Evolutionary conservation across 495 filamentous ascomycete species (phyloP).

Genomic region (Delitschia confertaspora): DNA sequence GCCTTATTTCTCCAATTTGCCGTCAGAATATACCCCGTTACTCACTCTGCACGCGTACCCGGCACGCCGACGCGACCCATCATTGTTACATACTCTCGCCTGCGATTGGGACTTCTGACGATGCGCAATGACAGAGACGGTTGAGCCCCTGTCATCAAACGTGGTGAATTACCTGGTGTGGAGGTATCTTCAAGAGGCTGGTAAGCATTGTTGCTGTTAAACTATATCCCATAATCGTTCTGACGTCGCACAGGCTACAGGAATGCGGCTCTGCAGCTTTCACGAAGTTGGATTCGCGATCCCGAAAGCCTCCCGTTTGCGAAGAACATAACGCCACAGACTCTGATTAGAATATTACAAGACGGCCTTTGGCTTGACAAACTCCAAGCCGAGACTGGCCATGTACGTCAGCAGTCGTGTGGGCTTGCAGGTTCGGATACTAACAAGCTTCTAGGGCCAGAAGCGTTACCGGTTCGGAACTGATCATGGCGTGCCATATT

Average conservation of each 20-base stretch:
- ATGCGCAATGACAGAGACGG: constrained; percentile 32
- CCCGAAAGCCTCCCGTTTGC: constrained; percentile 36
- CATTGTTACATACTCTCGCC: constrained; percentile 23
- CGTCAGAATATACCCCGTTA: too few species aligned
- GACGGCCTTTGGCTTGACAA: constrained; percentile 36
- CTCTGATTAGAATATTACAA: constrained; percentile 32
- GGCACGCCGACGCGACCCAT: constrained; percentile 3
- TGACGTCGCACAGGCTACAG: constrained; percentile 25
- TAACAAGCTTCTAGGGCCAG: constrained; percentile 10
- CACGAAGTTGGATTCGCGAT: constrained; percentile 33
- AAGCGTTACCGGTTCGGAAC: constrained; percentile 24
- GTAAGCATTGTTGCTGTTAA: constrained; percentile 17
- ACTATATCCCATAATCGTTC: background rate
- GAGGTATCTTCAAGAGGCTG: constrained; percentile 56
- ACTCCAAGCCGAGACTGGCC: constrained; percentile 19
- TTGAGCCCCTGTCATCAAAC: constrained; percentile 63
- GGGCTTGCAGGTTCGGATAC: background rate
- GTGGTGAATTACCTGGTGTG: constrained; percentile 98
- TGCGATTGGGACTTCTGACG: constrained; percentile 6
- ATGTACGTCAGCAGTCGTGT: constrained; percentile 6
- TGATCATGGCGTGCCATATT: constrained; percentile 25
- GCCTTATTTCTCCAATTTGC: too few species aligned
- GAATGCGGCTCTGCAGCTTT: constrained; percentile 28
- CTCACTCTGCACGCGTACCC: background rate
- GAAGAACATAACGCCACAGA: constrained; percentile 25